Percentiles rank a stretch among this genome's conserved stretches.
Evolutionary conservation across 306 rosid species (phyloP).

Genomic region (Sindora glabra): DNA sequence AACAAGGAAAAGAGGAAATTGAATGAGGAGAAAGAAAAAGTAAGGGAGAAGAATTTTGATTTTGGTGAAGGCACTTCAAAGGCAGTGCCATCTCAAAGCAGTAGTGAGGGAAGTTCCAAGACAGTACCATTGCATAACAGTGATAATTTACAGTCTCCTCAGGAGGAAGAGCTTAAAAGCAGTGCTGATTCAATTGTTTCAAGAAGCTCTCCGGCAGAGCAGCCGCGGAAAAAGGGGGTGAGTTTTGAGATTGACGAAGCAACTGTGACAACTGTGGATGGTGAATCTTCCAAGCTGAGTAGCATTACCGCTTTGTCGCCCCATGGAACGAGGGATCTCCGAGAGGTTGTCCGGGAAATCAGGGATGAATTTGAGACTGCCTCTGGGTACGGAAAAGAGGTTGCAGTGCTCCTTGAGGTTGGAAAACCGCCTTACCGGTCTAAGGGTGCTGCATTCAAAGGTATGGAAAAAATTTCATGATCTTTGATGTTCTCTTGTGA

Average conservation of each 20-base stretch:
- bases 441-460: constrained; percentile 52
- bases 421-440: constrained; percentile 78
- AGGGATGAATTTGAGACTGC: constrained; percentile 84
- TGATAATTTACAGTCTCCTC: constrained; percentile 31
- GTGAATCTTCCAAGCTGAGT: constrained; percentile 73
- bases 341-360: constrained; percentile 83
- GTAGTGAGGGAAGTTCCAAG: constrained; percentile 56
- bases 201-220: constrained; percentile 37
- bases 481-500: too few relatives aligned
- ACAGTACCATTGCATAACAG: constrained; percentile 42
- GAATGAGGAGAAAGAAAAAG: constrained; percentile 20
- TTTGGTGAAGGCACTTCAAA: constrained; percentile 75
- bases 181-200: constrained; percentile 58
- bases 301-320: constrained; percentile 61
- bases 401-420: constrained; percentile 82
- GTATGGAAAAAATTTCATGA: constrained; percentile 31
- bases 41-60: constrained; percentile 20
- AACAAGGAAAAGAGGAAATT: constrained; percentile 36
- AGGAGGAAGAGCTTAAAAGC: constrained; percentile 45
- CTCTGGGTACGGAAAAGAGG: constrained; percentile 73
- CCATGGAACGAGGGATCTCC: constrained; percentile 62
- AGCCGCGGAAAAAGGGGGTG: constrained; percentile 54
- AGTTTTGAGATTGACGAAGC: constrained; percentile 70
- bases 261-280: constrained; percentile 33
- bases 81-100: constrained; percentile 39